Evolutionary conservation across 2,329 filamentous ascomycete species (phyloP).

Genomic region (Pseudocercospora fijiensis): DNA sequence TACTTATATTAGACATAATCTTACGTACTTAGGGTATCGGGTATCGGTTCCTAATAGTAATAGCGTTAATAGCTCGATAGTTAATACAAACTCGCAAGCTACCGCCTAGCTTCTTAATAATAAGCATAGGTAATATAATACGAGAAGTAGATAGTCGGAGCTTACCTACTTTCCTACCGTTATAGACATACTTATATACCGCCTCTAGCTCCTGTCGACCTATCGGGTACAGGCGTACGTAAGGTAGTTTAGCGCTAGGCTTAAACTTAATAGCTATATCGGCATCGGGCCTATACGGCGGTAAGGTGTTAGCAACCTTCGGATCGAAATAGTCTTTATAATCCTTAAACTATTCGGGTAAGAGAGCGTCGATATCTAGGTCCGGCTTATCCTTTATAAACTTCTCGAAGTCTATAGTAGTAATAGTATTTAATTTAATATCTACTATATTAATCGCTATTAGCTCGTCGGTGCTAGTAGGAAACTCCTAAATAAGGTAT

Average conservation of each 20-base stretch:
- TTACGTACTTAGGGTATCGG: not conserved
- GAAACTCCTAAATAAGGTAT: not conserved
- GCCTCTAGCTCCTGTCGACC: not conserved
- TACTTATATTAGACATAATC: not conserved
- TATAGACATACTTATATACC: not conserved
- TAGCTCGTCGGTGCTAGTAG: not conserved
- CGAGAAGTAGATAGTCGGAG: not conserved
- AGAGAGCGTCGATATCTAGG: not conserved
- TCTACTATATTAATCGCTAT: not conserved
- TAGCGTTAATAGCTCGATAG: not conserved
- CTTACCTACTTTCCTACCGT: not conserved
- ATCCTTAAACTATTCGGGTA: not conserved
- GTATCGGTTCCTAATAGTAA: not conserved
- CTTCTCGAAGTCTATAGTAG: not conserved
- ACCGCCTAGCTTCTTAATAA: not conserved
- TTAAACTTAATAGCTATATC: not conserved
- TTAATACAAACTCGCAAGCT: not conserved
- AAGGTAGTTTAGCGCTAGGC: not conserved
- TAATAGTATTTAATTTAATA: not conserved
- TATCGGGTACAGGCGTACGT: not conserved
- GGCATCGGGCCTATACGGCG: not conserved
- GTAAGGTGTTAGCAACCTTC: not conserved
- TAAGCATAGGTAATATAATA: not conserved
- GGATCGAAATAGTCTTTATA: not conserved
- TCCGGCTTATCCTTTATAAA: not conserved